Evolutionary conservation across 495 filamentous ascomycete genomes (phyloP).

Genomic region (Penicillium macrosclerotiorum): DNA sequence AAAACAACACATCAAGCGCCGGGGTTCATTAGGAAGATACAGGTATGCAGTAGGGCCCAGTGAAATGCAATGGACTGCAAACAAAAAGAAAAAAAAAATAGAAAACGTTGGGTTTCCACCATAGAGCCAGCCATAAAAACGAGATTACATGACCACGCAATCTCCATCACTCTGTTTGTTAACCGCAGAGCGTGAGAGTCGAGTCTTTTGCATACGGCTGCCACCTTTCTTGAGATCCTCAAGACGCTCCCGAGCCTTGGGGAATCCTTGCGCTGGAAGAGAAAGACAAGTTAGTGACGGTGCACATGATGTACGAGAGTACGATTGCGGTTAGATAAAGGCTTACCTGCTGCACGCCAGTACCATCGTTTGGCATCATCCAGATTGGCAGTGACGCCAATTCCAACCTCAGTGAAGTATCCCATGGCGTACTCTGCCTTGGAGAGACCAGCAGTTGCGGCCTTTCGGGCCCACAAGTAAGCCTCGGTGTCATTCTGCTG

Average conservation of each 20-base stretch:
- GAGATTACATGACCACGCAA: conserved; percentile 72
- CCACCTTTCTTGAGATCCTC: conserved; percentile 87
- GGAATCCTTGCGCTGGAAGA: conserved; percentile 80
- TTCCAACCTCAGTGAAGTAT: conserved; percentile 94
- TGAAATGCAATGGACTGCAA: conserved; percentile 2
- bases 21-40: conserved; percentile 18
- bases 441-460: conserved; percentile 74
- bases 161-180: conserved; percentile 81
- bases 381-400: conserved; percentile 78
- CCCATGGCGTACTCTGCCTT: conserved; percentile 99
- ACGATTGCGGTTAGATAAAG: too few relatives aligned
- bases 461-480: conserved; percentile 95
- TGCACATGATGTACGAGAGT: conserved; percentile 5
- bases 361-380: conserved; percentile 99
- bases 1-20: conserved; percentile 9
- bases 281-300: conserved; percentile 4
- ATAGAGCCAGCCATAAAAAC: conserved; percentile 4
- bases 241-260: conserved; percentile 85
- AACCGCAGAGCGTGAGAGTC: conserved; percentile 77
- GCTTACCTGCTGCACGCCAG: conserved; percentile 94
- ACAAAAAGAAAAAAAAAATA: conserved; percentile 4
- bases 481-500: conserved; percentile 94
- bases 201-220: conserved; percentile 67
- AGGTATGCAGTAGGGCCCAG: conserved; percentile 8
- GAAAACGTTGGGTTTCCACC: neutral